Percentiles rank a stretch among this genome's conserved stretches.
These are phyloP conservation scores for Corymbia calophylla DNA, from an alignment of 441 rosid species.

Conservation along the genomic window DNA sequence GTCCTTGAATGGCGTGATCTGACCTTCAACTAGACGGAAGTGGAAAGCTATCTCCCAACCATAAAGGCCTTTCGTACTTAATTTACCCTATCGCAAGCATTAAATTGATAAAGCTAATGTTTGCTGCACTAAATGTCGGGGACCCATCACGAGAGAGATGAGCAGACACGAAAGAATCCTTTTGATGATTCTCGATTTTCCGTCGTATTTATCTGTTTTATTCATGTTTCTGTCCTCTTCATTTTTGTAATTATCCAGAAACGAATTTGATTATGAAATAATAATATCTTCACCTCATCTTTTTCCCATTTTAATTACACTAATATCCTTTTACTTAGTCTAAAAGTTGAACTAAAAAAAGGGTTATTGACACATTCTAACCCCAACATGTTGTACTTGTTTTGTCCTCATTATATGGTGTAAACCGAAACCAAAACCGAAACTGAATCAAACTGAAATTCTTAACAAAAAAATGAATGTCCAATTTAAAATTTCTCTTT, in stretches of 20 bases:
- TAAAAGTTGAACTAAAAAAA: neutral
- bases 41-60: neutral
- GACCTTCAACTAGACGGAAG: neutral
- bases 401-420: neutral
- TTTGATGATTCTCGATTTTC: neutral
- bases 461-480: too few species aligned
- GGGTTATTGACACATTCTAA: neutral
- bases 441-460: too few species aligned
- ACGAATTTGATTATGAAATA: neutral
- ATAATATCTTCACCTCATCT: neutral
- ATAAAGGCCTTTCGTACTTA: neutral
- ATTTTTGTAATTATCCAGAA: neutral
- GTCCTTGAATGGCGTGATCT: neutral
- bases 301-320: neutral
- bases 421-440: too few species aligned
- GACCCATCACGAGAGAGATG: neutral
- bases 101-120: neutral
- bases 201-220: neutral
- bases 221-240: neutral
- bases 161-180: neutral
- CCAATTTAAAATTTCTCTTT: too few species aligned
- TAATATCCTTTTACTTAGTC: neutral
- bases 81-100: neutral
- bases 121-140: neutral
- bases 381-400: neutral